phyloP scores from a whole-genome alignment of 108 stramenopile species.

The Hondaea fermentalgiana region DNA sequence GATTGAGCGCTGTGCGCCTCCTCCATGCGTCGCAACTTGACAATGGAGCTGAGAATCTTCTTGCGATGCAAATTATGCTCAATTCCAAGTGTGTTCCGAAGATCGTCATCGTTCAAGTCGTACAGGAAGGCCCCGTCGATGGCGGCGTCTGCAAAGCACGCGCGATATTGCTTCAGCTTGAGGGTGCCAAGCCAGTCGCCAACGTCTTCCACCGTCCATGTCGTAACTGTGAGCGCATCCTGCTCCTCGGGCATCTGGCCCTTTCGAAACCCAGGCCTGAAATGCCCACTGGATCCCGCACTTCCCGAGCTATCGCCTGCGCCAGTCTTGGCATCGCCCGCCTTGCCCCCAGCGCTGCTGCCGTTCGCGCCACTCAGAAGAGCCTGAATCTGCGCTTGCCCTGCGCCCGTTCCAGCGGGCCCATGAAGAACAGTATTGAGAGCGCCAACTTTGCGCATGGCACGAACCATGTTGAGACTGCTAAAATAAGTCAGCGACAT shows the following conservation, averaged over 20 bases:
- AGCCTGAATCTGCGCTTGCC: background rate
- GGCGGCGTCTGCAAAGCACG: conserved; percentile 67
- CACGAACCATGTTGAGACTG: conserved; percentile 74
- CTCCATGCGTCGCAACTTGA: background rate
- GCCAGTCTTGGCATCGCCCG: background rate
- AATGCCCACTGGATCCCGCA: conserved; percentile 1
- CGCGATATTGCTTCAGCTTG: conserved; percentile 63
- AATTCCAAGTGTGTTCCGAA: conserved; percentile 71
- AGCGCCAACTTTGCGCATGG: conserved; percentile 67
- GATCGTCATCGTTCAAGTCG: conserved; percentile 74
- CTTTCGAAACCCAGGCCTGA: conserved; percentile 41
- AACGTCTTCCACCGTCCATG: conserved; percentile 74
- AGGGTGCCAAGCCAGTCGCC: conserved; percentile 69
- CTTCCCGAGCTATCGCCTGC: conserved; percentile 19
- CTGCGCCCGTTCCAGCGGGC: background rate
- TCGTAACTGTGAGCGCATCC: conserved; percentile 43
- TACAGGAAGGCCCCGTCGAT: conserved; percentile 75
- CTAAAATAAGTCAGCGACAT: conserved; percentile 80
- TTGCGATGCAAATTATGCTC: conserved; percentile 77
- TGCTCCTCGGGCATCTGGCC: conserved; percentile 50
- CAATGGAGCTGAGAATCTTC: conserved; percentile 68
- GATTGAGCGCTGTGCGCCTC: background rate
- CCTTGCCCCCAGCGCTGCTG: conserved; percentile 20
- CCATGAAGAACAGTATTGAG: conserved; percentile 55
- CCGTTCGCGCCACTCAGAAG: background rate